phyloP scores from a whole-genome alignment of 257 asterid species.

The Buddleja alternifolia region DNA sequence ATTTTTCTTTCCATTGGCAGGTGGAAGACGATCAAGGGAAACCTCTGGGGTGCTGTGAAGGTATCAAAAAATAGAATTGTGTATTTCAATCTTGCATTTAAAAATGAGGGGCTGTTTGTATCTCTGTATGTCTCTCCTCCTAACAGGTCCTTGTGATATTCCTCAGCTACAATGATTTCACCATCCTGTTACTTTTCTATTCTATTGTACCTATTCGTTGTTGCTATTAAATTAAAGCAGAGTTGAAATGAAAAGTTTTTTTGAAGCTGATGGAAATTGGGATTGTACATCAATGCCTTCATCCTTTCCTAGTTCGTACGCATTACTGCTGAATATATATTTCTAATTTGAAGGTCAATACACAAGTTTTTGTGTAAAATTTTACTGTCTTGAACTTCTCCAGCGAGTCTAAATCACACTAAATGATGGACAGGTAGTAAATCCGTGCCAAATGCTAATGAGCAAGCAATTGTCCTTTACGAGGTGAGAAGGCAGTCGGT shows the following conservation, averaged over 20 bases:
- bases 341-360: constrained; percentile 2
- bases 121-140: not conserved
- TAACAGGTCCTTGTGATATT: not conserved
- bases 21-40: constrained; percentile 48
- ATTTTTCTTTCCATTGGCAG: constrained; percentile 34
- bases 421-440: constrained; percentile 46
- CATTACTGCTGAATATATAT: not conserved
- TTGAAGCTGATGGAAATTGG: constrained; percentile 1
- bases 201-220: constrained; percentile 2
- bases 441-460: constrained; percentile 35
- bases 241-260: constrained; percentile 3
- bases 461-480: constrained; percentile 69
- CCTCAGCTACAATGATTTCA: not conserved
- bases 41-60: constrained; percentile 43
- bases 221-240: not conserved
- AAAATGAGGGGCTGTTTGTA: constrained; percentile 6
- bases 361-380: constrained; percentile 7
- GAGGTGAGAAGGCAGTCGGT: constrained; percentile 43
- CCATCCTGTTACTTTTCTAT: constrained; percentile 5
- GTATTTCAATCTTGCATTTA: not conserved
- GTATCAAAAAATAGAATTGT: constrained; percentile 33
- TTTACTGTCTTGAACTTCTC: not conserved
- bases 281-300: constrained; percentile 1
- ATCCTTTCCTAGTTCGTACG: constrained; percentile 2
- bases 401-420: constrained; percentile 7